Evolutionary conservation across 306 rosid genomes (phyloP).

Genomic region (Vicia sativa): DNA sequence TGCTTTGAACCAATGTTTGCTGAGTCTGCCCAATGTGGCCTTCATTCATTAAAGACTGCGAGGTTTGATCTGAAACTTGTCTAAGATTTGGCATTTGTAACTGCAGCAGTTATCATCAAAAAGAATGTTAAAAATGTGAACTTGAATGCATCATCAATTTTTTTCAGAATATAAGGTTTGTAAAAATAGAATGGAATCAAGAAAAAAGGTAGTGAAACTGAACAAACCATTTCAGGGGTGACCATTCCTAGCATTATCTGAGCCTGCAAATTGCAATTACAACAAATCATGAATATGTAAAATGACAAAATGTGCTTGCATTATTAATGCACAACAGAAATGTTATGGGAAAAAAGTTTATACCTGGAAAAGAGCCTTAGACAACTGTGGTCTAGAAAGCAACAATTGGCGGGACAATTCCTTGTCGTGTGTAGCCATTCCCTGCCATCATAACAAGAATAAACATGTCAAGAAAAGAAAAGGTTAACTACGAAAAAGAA

Average conservation of each 20-base stretch:
- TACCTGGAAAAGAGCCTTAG: constrained; percentile 97
- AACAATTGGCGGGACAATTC: constrained; percentile 75
- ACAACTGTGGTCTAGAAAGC: constrained; percentile 85
- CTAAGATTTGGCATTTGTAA: constrained; percentile 80
- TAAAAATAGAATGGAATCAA: constrained; percentile 3
- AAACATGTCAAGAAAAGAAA: not conserved
- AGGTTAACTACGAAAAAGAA: too few species aligned
- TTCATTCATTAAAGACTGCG: constrained; percentile 48
- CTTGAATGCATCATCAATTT: too few species aligned
- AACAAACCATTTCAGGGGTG: constrained; percentile 77
- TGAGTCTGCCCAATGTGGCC: constrained; percentile 55
- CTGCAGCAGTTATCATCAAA: constrained; percentile 48
- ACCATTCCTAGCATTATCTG: constrained; percentile 99
- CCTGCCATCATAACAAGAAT: constrained; percentile 51
- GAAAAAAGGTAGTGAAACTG: constrained; percentile 46
- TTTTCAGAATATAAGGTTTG: too few species aligned
- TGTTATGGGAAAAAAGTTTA: constrained; percentile 20
- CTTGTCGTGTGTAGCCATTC: constrained; percentile 79
- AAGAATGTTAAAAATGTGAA: constrained; percentile 5
- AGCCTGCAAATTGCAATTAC: constrained; percentile 81
- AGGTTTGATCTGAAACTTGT: constrained; percentile 65
- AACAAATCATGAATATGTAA: constrained; percentile 32
- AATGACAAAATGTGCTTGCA: constrained; percentile 14
- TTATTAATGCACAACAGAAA: constrained; percentile 32
- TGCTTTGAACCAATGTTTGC: constrained; percentile 53